A percentile compares a stretch with the other conserved stretches of the same genome.
Conservation (phyloP, 1,284 basidiomycete genomes). For the Papiliotrema terrestris region DNA sequence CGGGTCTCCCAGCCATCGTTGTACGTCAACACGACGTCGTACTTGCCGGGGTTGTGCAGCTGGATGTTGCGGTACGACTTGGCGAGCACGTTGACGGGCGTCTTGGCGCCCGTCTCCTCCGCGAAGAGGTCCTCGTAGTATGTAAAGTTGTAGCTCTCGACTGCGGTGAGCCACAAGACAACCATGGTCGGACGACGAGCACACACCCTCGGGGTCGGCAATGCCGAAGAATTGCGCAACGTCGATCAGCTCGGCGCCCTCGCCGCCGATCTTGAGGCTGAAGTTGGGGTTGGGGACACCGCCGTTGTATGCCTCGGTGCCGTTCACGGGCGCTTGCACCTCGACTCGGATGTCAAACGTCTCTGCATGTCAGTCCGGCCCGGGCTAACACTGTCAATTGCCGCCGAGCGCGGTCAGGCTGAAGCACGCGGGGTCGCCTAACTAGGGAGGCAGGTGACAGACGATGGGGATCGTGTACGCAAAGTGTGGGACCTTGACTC, state of each 20-base stretch:
- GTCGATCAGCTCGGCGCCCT: constrained; percentile 33
- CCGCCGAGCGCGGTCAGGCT: no score
- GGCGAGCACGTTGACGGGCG: constrained; percentile 47
- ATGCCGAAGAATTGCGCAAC: constrained; percentile 43
- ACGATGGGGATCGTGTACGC: no score
- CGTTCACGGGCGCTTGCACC: constrained; percentile 51
- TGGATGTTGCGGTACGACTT: constrained; percentile 48
- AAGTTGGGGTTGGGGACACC: constrained; percentile 43
- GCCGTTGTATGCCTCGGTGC: constrained; percentile 47
- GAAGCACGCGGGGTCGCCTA: no score
- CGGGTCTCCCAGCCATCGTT: constrained; percentile 34
- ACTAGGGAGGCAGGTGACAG: no score
- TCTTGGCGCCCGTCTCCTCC: constrained; percentile 33
- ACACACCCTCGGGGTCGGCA: constrained; percentile 27
- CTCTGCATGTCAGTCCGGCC: constrained; percentile 12
- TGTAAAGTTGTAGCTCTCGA: constrained; percentile 39
- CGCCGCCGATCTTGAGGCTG: constrained; percentile 37
- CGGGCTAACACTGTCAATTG: no score
- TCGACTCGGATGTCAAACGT: constrained; percentile 45
- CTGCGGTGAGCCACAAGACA: constrained; percentile 1
- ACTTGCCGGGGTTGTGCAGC: constrained; percentile 37
- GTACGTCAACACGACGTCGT: constrained; percentile 30
- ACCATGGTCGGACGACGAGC: no score
- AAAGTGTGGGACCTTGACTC: no score
- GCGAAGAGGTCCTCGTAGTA: constrained; percentile 48